Conservation (phyloP, 495 filamentous ascomycete species). For the Ascobolus immersus region DNA sequence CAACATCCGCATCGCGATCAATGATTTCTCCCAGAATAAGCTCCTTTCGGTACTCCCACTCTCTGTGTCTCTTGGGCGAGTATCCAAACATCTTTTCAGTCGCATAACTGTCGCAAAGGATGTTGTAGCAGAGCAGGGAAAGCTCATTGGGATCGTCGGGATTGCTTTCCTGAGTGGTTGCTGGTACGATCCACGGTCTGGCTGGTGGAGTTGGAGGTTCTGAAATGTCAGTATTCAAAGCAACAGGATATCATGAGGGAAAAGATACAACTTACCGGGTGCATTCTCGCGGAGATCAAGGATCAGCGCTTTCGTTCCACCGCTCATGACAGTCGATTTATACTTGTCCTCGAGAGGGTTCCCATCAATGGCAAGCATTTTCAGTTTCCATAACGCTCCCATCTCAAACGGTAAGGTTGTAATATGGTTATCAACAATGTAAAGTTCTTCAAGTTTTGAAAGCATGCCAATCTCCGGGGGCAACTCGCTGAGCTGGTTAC, state of each 20-base stretch:
- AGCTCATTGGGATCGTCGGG: constrained; percentile 20
- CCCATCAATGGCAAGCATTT: constrained; percentile 75
- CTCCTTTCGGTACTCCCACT: constrained; percentile 64
- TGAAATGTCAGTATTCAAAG: too few relatives aligned
- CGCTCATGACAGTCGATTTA: constrained; percentile 53
- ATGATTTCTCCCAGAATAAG: constrained; percentile 55
- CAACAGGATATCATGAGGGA: too few relatives aligned
- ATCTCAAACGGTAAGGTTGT: constrained; percentile 59
- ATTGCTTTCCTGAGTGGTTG: constrained; percentile 23
- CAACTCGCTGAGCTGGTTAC: constrained; percentile 58
- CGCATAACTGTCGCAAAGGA: constrained; percentile 73
- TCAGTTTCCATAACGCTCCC: constrained; percentile 60
- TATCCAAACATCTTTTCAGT: constrained; percentile 70
- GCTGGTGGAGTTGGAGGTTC: too few relatives aligned
- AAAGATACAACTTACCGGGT: constrained; percentile 35
- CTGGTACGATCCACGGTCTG: constrained; percentile 19
- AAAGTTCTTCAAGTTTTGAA: constrained; percentile 50
- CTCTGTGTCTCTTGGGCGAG: constrained; percentile 46
- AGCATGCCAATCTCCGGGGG: constrained; percentile 93
- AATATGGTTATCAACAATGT: constrained; percentile 74
- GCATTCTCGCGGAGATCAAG: constrained; percentile 55
- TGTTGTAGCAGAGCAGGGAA: constrained; percentile 76
- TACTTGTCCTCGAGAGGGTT: constrained; percentile 53
- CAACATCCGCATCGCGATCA: constrained; percentile 55
- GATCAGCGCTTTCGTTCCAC: constrained; percentile 66